Evolutionary conservation across 2,329 filamentous ascomycete species (phyloP).

Genomic region (Clonostachys rhizophaga): DNA sequence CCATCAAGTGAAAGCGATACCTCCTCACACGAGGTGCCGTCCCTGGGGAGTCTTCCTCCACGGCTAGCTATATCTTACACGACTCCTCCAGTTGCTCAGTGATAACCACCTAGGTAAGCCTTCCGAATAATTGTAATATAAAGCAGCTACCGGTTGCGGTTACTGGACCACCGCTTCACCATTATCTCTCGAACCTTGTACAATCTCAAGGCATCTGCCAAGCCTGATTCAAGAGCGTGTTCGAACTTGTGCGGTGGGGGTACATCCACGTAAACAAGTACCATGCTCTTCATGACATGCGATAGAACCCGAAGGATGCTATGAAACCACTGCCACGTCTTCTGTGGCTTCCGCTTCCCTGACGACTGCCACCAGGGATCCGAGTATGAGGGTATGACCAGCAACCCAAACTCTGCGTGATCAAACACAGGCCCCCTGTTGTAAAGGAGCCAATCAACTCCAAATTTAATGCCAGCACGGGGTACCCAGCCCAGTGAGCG

Average conservation of each 20-base stretch:
- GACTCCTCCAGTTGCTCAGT: too few relatives aligned
- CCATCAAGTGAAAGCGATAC: too few relatives aligned
- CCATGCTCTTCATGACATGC: conserved; percentile 84
- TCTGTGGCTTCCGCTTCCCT: conserved; percentile 39
- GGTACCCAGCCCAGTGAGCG: conserved; percentile 93
- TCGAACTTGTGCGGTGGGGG: conserved; percentile 58
- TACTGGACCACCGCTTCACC: conserved; percentile 79
- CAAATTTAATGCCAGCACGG: conserved; percentile 89
- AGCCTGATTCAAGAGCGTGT: conserved; percentile 41
- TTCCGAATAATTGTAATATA: not conserved
- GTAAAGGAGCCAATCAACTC: conserved; percentile 92
- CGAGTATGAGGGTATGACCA: conserved; percentile 79
- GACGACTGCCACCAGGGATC: conserved; percentile 64
- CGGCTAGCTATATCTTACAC: too few relatives aligned
- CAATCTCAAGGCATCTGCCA: conserved; percentile 57
- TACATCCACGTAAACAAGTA: conserved; percentile 88
- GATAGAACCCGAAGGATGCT: conserved; percentile 84
- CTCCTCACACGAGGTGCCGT: too few relatives aligned
- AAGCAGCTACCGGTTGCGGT: conserved; percentile 53
- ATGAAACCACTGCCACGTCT: conserved; percentile 80
- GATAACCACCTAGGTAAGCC: too few relatives aligned
- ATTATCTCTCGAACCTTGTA: conserved; percentile 80
- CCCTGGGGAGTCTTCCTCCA: too few relatives aligned
- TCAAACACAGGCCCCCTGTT: conserved; percentile 89
- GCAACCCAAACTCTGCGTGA: conserved; percentile 87